Conservation (phyloP, 192 early-diverging fungal species). For the Podila clonocystis region DNA sequence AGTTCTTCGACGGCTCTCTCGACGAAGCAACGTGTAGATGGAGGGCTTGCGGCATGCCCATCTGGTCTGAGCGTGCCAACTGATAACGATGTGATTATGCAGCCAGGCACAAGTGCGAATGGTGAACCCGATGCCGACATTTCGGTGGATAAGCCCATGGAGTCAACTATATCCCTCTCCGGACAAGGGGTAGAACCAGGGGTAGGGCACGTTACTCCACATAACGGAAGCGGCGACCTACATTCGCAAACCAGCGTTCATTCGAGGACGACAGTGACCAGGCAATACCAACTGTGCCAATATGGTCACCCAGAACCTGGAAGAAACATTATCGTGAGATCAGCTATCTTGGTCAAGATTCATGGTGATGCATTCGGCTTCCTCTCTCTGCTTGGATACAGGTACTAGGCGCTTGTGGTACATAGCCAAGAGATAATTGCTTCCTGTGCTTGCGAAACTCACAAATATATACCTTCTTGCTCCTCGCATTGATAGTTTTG, state of each 20-base stretch:
- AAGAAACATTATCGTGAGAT: slow-evolving; percentile 37
- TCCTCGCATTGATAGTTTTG: slow-evolving; percentile 13
- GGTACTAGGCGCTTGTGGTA: background rate
- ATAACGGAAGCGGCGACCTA: no score
- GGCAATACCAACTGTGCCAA: slow-evolving; percentile 46
- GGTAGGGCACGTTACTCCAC: no score
- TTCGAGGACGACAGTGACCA: slow-evolving; percentile 9
- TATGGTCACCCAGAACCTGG: slow-evolving; percentile 48
- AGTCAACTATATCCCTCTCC: background rate
- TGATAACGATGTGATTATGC: background rate
- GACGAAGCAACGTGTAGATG: no score
- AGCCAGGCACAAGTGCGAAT: background rate
- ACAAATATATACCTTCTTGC: no score
- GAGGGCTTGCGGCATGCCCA: no score
- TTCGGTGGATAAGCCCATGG: background rate
- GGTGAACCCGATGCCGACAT: background rate
- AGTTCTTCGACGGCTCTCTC: no score
- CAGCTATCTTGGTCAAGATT: slow-evolving; percentile 46
- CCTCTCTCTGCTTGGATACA: slow-evolving; percentile 33
- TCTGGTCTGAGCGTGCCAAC: background rate
- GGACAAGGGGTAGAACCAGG: no score
- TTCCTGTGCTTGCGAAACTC: no score
- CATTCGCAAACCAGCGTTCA: background rate
- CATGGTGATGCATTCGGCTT: slow-evolving; percentile 47
- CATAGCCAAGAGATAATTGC: no score